Conservation (phyloP, 495 filamentous ascomycete species). For the Immersiella caudata region DNA sequence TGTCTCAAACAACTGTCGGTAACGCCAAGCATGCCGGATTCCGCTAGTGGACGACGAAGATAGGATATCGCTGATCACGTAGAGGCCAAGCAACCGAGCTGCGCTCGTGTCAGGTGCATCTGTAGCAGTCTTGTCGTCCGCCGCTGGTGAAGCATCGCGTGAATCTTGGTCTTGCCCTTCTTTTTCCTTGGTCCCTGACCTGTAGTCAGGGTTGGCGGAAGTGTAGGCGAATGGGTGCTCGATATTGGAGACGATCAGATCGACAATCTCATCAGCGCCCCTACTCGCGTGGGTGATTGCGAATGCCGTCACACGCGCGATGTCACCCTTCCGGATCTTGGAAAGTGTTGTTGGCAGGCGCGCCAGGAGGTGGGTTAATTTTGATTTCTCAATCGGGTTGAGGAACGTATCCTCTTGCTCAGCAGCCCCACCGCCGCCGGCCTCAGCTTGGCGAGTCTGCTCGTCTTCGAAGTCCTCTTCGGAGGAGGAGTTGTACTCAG, state of each 20-base stretch:
- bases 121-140: conserved; percentile 38
- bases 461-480: conserved; percentile 85
- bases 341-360: conserved; percentile 77
- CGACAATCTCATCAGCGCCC: conserved; percentile 85
- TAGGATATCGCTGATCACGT: conserved; percentile 85
- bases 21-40: conserved; percentile 88
- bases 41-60: conserved; percentile 81
- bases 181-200: conserved; percentile 46
- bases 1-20: conserved; percentile 81
- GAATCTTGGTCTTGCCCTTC: conserved; percentile 41
- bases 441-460: conserved; percentile 59
- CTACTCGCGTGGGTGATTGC: conserved; percentile 80
- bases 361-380: conserved; percentile 75
- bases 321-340: conserved; percentile 79
- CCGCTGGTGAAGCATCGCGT: conserved; percentile 38
- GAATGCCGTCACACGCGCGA: conserved; percentile 84
- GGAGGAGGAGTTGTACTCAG: conserved; percentile 85
- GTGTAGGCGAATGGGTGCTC: conserved; percentile 71
- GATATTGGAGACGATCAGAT: conserved; percentile 82
- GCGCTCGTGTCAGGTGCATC: conserved; percentile 64
- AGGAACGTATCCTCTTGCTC: conserved; percentile 73
- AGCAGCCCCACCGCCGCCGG: conserved; percentile 33
- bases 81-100: conserved; percentile 79
- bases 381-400: conserved; percentile 81
- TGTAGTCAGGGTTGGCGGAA: conserved; percentile 50